Evolutionary conservation across 2,329 filamentous ascomycete species (phyloP).

Genomic region (Aspergillus sp.): DNA sequence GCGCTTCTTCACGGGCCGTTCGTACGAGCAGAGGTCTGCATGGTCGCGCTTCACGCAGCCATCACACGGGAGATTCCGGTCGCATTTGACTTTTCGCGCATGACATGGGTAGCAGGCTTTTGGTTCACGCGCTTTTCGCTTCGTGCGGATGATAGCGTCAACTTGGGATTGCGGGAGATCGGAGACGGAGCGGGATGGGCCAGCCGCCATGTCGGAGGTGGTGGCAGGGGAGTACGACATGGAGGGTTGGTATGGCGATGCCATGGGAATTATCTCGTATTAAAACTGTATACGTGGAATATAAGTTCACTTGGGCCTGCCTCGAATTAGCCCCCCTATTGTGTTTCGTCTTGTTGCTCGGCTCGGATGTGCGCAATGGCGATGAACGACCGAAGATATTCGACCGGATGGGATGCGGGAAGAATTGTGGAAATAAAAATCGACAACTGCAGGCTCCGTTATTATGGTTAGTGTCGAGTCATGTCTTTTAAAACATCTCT

Average conservation of each 20-base stretch:
- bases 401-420: too few species aligned
- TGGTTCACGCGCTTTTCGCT: constrained; percentile 43
- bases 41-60: constrained; percentile 45
- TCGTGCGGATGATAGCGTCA: constrained; percentile 43
- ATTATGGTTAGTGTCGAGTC: too few species aligned
- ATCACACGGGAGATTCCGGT: constrained; percentile 44
- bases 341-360: not conserved
- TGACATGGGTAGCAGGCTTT: constrained; percentile 43
- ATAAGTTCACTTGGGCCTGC: not conserved
- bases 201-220: constrained; percentile 17
- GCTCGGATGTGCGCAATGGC: not conserved
- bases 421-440: too few species aligned
- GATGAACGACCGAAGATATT: not conserved
- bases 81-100: constrained; percentile 44
- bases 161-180: constrained; percentile 41
- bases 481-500: too few species aligned
- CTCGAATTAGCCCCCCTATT: not conserved
- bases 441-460: too few species aligned
- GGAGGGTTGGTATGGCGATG: constrained; percentile 24
- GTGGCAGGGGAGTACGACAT: constrained; percentile 24
- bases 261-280: constrained; percentile 12
- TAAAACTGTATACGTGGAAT: not conserved
- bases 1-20: constrained; percentile 42
- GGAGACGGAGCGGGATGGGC: constrained; percentile 23
- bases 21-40: constrained; percentile 44